Percentiles rank a stretch among this genome's conserved stretches.
These are phyloP conservation scores for Citrus australasica DNA, from an alignment of 345 rosid species.

Conservation along the genomic window DNA sequence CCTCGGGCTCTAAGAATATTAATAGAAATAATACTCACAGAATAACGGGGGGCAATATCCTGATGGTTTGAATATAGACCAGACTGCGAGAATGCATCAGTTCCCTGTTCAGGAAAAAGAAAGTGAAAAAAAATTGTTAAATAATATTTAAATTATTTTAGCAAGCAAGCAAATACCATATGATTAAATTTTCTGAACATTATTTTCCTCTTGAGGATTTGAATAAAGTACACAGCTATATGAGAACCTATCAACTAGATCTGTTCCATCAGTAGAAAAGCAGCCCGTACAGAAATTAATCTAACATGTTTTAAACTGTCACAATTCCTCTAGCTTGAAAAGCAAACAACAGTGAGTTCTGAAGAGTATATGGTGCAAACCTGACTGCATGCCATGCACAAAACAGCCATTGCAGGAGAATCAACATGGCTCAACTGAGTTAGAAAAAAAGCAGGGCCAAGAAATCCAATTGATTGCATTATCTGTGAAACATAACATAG, in stretches of 20 bases:
- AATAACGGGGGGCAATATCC: slow-evolving; percentile 93
- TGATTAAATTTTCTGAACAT: neutral
- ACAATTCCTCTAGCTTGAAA: neutral
- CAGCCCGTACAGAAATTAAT: neutral
- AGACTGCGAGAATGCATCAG: slow-evolving; percentile 96
- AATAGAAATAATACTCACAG: slow-evolving; percentile 47
- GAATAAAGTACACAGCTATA: neutral
- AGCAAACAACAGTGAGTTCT: neutral
- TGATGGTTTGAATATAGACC: slow-evolving; percentile 95
- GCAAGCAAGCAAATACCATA: neutral
- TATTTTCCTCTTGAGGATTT: neutral
- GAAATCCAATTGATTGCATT: slow-evolving; percentile 95
- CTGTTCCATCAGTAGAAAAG: neutral
- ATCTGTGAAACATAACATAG: slow-evolving; percentile 41
- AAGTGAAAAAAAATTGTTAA: neutral
- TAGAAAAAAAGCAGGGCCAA: slow-evolving; percentile 93
- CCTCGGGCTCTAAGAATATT: neutral
- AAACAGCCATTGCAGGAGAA: slow-evolving; percentile 83
- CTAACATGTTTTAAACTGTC: neutral
- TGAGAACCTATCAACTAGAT: neutral
- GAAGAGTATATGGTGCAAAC: slow-evolving; percentile 24
- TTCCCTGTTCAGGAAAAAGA: slow-evolving; percentile 42
- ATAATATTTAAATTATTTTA: neutral
- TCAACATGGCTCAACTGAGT: slow-evolving; percentile 89
- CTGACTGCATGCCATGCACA: slow-evolving; percentile 95